Evolutionary conservation across 2,329 filamentous ascomycete species (phyloP), one percentile per base, ranked within the genome.

Genomic region (Lasiodiplodia sp.): DNA sequence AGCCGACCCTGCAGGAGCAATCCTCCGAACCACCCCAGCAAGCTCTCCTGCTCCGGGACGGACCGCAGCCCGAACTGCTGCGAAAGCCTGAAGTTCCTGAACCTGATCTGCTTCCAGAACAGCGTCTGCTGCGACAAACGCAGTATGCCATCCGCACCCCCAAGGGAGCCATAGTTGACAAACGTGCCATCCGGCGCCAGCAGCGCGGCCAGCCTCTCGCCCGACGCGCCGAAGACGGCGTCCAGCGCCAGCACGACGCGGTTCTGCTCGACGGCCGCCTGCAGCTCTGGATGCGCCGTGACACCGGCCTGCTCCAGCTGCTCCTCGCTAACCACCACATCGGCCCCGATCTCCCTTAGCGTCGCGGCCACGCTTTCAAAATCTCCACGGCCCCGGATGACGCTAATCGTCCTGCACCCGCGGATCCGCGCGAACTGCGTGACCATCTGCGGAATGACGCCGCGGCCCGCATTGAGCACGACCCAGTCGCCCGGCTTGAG

Each of bases 161-260:
- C 57, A 2, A 62, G 44, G 16, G 21, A 28, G 2, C 57, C 57
- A 12, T 62, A 62, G 18, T 62, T 62, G 8, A 62, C 57, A n/a
- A 23, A 62, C n/a, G 16, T 18, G 3, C 11, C 57, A 25, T 23
- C 57, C 11, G n/a, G 14, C 68, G 70, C 69, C 34, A 83, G 66
- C 68, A 80, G 72, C 65, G 79, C 73, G 70, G 82, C 80, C 75
- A 82, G 79, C 67, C 86, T 81, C 0, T 49, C 37, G 14, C 21
- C 57, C 16, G 16, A 37, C 67, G 70, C 25, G 68, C 69, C 69
- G 37, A 66, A 70, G 5, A 70, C 69, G 2, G 69, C 52, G 47
- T 70, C 69, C 21, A 70, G 62, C 16, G 67, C 69, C 51, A 70
- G 53, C 21, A 53, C 37, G 21, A 70, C 16, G 8, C 38, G 58